Evolutionary conservation across 2,329 filamentous ascomycete species (phyloP).

Genomic region (Dactylellina leptospora): DNA sequence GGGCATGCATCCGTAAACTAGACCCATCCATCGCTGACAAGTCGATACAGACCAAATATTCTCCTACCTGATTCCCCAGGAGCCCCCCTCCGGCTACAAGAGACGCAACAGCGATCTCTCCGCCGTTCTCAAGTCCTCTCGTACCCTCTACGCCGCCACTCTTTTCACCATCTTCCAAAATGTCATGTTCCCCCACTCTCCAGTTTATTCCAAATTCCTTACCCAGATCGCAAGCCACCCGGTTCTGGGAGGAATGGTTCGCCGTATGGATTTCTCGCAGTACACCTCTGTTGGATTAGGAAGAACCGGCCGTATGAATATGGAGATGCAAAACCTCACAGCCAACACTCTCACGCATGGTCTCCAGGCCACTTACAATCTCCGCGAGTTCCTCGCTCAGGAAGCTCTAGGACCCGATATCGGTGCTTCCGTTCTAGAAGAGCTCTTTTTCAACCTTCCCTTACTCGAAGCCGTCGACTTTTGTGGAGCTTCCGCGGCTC

Average conservation of each 20-base stretch:
- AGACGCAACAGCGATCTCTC: conserved; percentile 81
- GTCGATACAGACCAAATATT: conserved; percentile 72
- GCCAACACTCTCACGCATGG: conserved; percentile 76
- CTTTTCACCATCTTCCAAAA: conserved; percentile 78
- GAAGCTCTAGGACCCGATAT: conserved; percentile 83
- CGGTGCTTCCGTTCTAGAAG: conserved; percentile 72
- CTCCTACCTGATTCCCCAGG: conserved; percentile 75
- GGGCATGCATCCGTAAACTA: conserved; percentile 14
- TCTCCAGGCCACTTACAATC: conserved; percentile 74
- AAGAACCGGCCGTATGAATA: conserved; percentile 76
- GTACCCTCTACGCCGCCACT: conserved; percentile 75
- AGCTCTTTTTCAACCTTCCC: conserved; percentile 74
- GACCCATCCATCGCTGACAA: background rate
- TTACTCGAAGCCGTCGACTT: conserved; percentile 76
- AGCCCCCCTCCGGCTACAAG: conserved; percentile 77
- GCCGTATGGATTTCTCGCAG: conserved; percentile 83
- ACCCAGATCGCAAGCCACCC: conserved; percentile 73
- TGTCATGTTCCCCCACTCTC: conserved; percentile 82
- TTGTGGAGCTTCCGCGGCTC: conserved; percentile 75
- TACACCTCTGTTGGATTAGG: conserved; percentile 83
- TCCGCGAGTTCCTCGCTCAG: conserved; percentile 80
- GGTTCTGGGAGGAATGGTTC: conserved; percentile 76
- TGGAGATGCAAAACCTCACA: conserved; percentile 78
- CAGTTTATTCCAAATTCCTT: conserved; percentile 83
- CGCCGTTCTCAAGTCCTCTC: conserved; percentile 78